phyloP scores from a whole-genome alignment of 2,329 filamentous ascomycete genomes.

The Sporothrix pallida region DNA sequence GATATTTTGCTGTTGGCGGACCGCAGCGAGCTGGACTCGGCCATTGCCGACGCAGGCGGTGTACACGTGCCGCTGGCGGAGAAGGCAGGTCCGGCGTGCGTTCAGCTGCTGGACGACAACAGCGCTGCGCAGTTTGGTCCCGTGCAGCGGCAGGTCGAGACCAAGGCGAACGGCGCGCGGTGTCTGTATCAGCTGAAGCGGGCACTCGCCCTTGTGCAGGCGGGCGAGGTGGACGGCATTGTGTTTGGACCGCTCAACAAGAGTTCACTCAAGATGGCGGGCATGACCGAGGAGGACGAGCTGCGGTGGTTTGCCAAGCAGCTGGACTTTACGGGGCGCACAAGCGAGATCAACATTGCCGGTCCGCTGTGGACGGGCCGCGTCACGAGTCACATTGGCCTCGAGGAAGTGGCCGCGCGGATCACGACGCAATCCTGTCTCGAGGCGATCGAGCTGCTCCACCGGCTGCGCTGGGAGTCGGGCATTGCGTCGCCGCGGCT shows the following conservation, averaged over 20 bases:
- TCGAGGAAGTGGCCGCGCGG: neutral
- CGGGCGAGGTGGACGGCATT: conserved; percentile 11
- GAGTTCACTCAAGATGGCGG: neutral
- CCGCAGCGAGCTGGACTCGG: conserved; percentile 10
- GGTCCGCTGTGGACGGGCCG: conserved; percentile 8
- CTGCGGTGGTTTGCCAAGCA: conserved; percentile 19
- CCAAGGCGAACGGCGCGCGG: neutral
- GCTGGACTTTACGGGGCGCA: neutral
- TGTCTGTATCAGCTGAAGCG: conserved; percentile 11
- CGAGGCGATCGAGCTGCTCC: neutral
- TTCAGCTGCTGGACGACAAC: conserved; percentile 11
- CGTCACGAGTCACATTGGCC: neutral
- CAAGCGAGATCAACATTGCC: neutral
- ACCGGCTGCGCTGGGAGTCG: conserved; percentile 9
- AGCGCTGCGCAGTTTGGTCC: neutral
- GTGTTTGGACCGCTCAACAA: conserved; percentile 12
- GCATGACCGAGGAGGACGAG: conserved; percentile 19
- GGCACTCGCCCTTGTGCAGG: neutral
- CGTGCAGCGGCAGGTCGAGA: neutral
- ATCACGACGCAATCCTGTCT: neutral
- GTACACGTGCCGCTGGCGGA: conserved; percentile 1
- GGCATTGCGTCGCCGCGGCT: conserved; percentile 6
- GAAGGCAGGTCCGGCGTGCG: neutral
- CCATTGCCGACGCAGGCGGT: neutral
- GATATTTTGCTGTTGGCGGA: neutral